Conservation (phyloP, 768 basidiomycete species). For the Albatrellus ellisii region DNA sequence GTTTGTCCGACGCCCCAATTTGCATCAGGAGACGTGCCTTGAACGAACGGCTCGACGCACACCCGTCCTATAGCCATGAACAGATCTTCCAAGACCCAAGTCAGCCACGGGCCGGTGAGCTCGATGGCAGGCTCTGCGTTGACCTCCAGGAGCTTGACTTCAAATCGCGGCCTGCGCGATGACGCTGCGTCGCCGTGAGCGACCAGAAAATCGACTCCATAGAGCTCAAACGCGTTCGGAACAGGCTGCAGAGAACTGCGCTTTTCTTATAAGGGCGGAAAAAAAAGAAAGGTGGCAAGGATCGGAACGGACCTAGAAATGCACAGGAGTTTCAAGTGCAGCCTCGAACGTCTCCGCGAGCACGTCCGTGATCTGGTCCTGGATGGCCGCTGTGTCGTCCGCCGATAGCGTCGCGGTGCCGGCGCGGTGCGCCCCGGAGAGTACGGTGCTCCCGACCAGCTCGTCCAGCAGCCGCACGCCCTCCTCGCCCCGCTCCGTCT, state of each 20-base stretch:
- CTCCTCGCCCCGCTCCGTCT: slow-evolving; percentile 50
- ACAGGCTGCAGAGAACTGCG: slow-evolving; percentile 48
- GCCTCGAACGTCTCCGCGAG: slow-evolving; percentile 80
- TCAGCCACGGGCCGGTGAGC: slow-evolving; percentile 73
- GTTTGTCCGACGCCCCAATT: too few species aligned
- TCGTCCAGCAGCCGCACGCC: slow-evolving; percentile 74
- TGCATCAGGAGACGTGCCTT: slow-evolving; percentile 7
- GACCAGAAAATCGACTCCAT: slow-evolving; percentile 87
- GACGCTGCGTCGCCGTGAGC: slow-evolving; percentile 23
- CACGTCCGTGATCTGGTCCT: slow-evolving; percentile 46
- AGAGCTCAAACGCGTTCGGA: slow-evolving; percentile 91
- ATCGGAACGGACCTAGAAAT: slow-evolving; percentile 57
- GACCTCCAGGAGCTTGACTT: slow-evolving; percentile 74
- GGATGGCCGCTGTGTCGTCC: slow-evolving; percentile 35
- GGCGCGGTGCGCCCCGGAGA: slow-evolving; percentile 18
- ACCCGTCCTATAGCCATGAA: slow-evolving; percentile 58
- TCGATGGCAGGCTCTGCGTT: slow-evolving; percentile 97
- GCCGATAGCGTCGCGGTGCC: slow-evolving; percentile 17
- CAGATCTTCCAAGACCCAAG: slow-evolving; percentile 70
- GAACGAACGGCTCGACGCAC: slow-evolving; percentile 59
- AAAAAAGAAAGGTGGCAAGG: too few species aligned
- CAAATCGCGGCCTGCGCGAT: slow-evolving; percentile 21
- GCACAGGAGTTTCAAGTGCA: slow-evolving; percentile 64
- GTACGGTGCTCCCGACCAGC: slow-evolving; percentile 49
- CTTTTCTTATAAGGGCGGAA: too few species aligned